Percentiles rank a stretch among this genome's conserved stretches.
Evolutionary conservation across 2,329 filamentous ascomycete genomes (phyloP).

Genomic region (Arthrobotrys sinensis): DNA sequence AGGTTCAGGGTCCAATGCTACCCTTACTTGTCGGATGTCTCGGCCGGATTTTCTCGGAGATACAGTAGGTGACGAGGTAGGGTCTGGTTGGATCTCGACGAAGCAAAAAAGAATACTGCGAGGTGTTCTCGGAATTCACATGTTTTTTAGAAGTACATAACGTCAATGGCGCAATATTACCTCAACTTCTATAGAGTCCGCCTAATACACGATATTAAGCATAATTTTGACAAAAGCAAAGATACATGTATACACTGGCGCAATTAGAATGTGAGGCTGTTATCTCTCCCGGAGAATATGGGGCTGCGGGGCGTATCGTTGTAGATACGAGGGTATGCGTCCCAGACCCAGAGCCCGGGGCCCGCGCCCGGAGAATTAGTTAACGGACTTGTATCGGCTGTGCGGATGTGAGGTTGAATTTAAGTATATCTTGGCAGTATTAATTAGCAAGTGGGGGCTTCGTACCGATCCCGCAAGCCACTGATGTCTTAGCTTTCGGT

Average conservation of each 20-base stretch:
- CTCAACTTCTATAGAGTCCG: slow-evolving; percentile 16
- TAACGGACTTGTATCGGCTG: slow-evolving; percentile 9
- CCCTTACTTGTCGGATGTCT: neutral
- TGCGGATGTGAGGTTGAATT: slow-evolving; percentile 25
- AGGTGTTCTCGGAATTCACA: slow-evolving; percentile 22
- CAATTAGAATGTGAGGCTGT: neutral
- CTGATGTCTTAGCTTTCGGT: slow-evolving; percentile 11
- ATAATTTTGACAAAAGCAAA: neutral
- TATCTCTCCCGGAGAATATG: neutral
- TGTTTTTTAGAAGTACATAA: neutral
- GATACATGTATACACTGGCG: neutral
- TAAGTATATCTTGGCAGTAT: slow-evolving; percentile 25
- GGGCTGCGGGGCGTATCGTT: neutral
- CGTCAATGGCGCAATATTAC: slow-evolving; percentile 27
- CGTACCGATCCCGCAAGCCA: slow-evolving; percentile 27
- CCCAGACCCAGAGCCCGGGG: neutral
- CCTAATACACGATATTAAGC: slow-evolving; percentile 2
- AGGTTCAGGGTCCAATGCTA: neutral
- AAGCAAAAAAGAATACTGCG: neutral
- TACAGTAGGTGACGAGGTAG: neutral
- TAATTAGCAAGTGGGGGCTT: slow-evolving; percentile 5
- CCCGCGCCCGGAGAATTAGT: neutral
- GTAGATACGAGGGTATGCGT: neutral
- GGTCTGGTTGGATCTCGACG: neutral
- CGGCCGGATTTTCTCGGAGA: slow-evolving; percentile 1